Percentiles rank a stretch among this genome's conserved stretches.
These are phyloP conservation scores for Colletotrichum tabaci DNA, from an alignment of 2,329 filamentous ascomycete genomes.

Conservation along the genomic window DNA sequence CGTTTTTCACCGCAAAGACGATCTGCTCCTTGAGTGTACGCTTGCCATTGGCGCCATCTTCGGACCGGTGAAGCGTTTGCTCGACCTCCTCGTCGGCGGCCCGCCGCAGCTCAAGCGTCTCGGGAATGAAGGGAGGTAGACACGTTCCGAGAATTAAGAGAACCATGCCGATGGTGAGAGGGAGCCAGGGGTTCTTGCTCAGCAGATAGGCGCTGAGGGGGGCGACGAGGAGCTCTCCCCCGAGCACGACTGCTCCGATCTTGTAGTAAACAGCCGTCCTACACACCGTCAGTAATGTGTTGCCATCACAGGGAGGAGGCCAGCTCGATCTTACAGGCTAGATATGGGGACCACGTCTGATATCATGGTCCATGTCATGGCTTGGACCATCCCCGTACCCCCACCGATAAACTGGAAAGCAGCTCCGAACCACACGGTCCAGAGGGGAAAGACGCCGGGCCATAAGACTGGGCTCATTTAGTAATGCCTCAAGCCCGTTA, in stretches of 20 bases:
- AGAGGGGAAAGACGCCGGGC: conserved; percentile 56
- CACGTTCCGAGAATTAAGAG: conserved; percentile 49
- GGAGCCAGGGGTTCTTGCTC: conserved; percentile 56
- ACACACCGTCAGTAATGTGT: background rate
- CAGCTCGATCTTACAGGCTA: conserved; percentile 40
- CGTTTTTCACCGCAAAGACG: conserved; percentile 46
- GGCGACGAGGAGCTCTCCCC: conserved; percentile 56
- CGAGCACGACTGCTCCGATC: conserved; percentile 54
- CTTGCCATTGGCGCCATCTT: conserved; percentile 8
- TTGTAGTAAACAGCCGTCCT: conserved; percentile 59
- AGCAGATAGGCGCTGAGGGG: conserved; percentile 60
- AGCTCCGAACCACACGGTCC: conserved; percentile 54
- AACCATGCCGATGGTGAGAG: conserved; percentile 54
- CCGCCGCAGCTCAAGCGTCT: conserved; percentile 57
- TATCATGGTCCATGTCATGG: conserved; percentile 63
- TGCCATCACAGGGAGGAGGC: background rate
- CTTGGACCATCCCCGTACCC: conserved; percentile 54
- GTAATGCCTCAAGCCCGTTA: conserved; percentile 36
- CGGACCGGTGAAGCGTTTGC: conserved; percentile 32
- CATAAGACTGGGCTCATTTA: conserved; percentile 52
- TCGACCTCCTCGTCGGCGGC: conserved; percentile 46
- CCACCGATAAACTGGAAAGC: conserved; percentile 59
- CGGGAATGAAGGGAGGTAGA: conserved; percentile 55
- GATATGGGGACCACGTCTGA: conserved; percentile 59
- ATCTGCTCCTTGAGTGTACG: conserved; percentile 25